Conservation (phyloP, 805 yeast species). For the Saturnispora hagleri region DNA sequence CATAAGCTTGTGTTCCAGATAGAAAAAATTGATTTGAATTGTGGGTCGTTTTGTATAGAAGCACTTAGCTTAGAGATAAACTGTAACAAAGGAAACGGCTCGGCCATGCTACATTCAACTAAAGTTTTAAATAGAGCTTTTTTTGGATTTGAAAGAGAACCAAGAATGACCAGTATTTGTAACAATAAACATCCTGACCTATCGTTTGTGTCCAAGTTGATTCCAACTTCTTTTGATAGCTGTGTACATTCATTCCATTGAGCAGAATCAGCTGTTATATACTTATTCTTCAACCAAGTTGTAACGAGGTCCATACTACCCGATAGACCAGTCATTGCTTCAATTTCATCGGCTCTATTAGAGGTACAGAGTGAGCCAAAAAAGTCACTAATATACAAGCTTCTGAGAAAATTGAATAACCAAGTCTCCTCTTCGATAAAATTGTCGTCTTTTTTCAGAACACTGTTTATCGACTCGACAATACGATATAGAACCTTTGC, state of each 20-base stretch:
- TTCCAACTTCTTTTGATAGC: conserved; percentile 9
- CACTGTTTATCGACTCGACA: conserved; percentile 24
- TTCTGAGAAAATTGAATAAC: conserved; percentile 8
- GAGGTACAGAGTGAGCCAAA: conserved; percentile 12
- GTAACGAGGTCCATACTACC: conserved; percentile 12
- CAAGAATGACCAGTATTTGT: conserved; percentile 6
- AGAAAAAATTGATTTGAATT: conserved; percentile 8
- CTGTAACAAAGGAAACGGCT: conserved; percentile 9
- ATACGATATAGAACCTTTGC: conserved; percentile 36
- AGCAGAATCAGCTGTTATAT: background rate
- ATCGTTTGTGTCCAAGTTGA: background rate
- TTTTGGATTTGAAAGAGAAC: conserved; percentile 10
- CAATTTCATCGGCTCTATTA: conserved; percentile 22
- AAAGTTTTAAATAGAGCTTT: conserved; percentile 11
- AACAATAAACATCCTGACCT: conserved; percentile 1
- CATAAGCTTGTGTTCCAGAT: conserved; percentile 12
- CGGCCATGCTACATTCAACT: conserved; percentile 12
- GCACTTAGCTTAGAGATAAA: conserved; percentile 2
- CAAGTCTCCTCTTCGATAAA: conserved; percentile 24
- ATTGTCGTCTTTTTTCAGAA: background rate
- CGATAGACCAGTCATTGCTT: conserved; percentile 13
- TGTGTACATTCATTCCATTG: conserved; percentile 7
- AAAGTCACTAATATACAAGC: conserved; percentile 10
- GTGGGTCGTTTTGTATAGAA: background rate
- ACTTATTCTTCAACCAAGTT: conserved; percentile 7